phyloP scores from a whole-genome alignment of 2,329 filamentous ascomycete genomes.

The Ceratocystis destructans region DNA sequence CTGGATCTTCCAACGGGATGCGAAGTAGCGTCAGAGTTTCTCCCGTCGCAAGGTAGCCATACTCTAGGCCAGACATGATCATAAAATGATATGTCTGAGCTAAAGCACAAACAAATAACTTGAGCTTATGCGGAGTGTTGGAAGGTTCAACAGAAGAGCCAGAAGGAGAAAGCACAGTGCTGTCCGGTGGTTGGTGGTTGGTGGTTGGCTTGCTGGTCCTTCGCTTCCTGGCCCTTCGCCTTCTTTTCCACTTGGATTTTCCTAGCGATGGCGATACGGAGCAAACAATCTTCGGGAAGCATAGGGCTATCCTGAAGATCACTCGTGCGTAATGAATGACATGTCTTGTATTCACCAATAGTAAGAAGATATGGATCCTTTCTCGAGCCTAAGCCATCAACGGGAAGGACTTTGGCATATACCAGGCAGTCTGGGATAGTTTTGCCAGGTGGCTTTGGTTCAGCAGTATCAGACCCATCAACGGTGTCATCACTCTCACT shows the following conservation, averaged over 20 bases:
- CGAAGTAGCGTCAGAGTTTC: background rate
- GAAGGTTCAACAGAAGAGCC: too few species aligned
- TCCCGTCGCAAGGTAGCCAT: background rate
- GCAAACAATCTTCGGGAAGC: too few species aligned
- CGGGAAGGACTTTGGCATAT: too few species aligned
- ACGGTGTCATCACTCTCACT: too few species aligned
- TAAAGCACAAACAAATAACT: background rate
- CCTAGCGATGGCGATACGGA: background rate
- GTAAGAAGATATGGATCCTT: background rate
- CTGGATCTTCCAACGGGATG: background rate
- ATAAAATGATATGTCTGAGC: background rate
- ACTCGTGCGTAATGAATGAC: background rate
- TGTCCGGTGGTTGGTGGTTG: too few species aligned
- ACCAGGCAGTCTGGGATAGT: too few species aligned
- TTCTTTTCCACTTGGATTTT: background rate
- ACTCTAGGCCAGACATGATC: background rate
- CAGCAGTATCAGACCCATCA: too few species aligned
- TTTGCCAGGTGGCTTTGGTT: too few species aligned
- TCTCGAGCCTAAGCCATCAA: rapidly evolving
- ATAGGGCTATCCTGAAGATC: too few species aligned
- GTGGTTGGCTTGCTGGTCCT: background rate
- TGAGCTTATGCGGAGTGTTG: too few species aligned
- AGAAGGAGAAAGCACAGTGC: too few species aligned
- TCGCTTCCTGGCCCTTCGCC: too few species aligned
- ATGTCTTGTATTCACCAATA: background rate